These are phyloP conservation scores for Hypoxylon cercidicola DNA, from an alignment of 495 filamentous ascomycete species.

Conservation along the genomic window DNA sequence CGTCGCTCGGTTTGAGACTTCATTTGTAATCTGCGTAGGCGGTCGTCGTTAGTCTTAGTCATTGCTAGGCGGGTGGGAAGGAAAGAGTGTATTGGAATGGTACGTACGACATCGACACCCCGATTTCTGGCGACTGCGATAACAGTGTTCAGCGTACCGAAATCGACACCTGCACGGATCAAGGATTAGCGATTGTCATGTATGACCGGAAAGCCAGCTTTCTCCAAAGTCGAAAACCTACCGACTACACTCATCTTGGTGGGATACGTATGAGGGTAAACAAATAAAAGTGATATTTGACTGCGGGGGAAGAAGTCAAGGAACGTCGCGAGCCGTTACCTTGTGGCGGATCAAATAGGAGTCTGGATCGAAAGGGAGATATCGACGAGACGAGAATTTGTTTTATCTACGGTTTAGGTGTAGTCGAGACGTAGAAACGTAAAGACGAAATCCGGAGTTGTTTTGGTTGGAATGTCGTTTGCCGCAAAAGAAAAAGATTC, in stretches of 20 bases:
- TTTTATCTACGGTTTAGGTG: slow-evolving; percentile 10
- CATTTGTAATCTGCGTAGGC: slow-evolving; percentile 85
- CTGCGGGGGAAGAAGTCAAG: slow-evolving; percentile 29
- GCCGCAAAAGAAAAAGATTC: slow-evolving; percentile 30
- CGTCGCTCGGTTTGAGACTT: slow-evolving; percentile 97
- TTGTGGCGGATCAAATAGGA: slow-evolving; percentile 28
- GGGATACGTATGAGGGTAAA: slow-evolving; percentile 34
- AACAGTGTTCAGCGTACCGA: slow-evolving; percentile 96
- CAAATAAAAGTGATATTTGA: slow-evolving; percentile 36
- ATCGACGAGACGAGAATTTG: slow-evolving; percentile 13
- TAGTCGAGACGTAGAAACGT: not conserved
- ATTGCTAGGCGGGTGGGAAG: slow-evolving; percentile 2
- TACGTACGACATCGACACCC: slow-evolving; percentile 98
- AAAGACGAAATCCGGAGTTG: slow-evolving; percentile 21
- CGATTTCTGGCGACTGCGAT: slow-evolving; percentile 97
- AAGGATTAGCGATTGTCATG: slow-evolving; percentile 22
- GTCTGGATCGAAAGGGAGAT: slow-evolving; percentile 7
- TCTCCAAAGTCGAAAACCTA: slow-evolving; percentile 26
- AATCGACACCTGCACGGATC: slow-evolving; percentile 76
- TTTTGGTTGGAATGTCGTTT: slow-evolving; percentile 33
- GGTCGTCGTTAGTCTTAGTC: slow-evolving; percentile 36
- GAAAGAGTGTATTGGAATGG: slow-evolving; percentile 17
- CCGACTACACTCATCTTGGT: slow-evolving; percentile 60
- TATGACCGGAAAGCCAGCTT: not conserved
- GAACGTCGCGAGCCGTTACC: slow-evolving; percentile 37